Conservation (phyloP, 1,284 basidiomycete species). For the Ustilago shanxiensis region DNA sequence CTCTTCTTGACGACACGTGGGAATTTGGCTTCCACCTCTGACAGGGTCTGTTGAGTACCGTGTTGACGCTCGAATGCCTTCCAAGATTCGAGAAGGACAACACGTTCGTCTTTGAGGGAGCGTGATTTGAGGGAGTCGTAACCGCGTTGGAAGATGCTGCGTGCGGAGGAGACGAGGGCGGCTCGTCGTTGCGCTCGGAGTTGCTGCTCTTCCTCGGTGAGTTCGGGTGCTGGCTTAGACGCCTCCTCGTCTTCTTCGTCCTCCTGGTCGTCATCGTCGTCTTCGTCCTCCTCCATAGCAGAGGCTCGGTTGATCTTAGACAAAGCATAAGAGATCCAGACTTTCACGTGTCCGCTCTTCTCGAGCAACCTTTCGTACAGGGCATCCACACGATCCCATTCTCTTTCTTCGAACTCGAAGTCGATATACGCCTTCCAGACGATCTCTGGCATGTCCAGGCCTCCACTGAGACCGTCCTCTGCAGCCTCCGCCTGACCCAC, state of each 20-base stretch:
- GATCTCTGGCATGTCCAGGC: conserved; percentile 94
- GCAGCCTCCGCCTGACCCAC: conserved; percentile 77
- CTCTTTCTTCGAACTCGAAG: conserved; percentile 93
- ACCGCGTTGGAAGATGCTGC: conserved; percentile 84
- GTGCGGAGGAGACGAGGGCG: conserved; percentile 79
- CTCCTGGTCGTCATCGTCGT: conserved; percentile 76
- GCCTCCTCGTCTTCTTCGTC: conserved; percentile 74
- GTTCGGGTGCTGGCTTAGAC: conserved; percentile 60
- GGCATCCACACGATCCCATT: conserved; percentile 84
- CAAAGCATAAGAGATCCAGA: conserved; percentile 69
- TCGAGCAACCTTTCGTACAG: conserved; percentile 90
- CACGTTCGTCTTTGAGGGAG: conserved; percentile 89
- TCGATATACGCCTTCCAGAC: conserved; percentile 89
- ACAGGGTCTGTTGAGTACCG: conserved; percentile 75
- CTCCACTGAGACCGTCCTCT: conserved; percentile 71
- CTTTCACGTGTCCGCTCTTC: conserved; percentile 92
- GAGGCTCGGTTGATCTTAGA: conserved; percentile 75
- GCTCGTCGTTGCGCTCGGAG: conserved; percentile 71
- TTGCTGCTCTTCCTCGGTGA: conserved; percentile 44
- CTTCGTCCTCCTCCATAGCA: conserved; percentile 79
- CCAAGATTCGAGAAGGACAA: conserved; percentile 90
- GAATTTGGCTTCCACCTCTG: conserved; percentile 87
- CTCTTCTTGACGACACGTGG: conserved; percentile 86
- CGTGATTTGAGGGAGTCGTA: conserved; percentile 86
- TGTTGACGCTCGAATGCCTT: conserved; percentile 87